Base-by-base conservation (phyloP, 169 alveolate genomes). In the Plasmodium gallinaceum region DNA sequence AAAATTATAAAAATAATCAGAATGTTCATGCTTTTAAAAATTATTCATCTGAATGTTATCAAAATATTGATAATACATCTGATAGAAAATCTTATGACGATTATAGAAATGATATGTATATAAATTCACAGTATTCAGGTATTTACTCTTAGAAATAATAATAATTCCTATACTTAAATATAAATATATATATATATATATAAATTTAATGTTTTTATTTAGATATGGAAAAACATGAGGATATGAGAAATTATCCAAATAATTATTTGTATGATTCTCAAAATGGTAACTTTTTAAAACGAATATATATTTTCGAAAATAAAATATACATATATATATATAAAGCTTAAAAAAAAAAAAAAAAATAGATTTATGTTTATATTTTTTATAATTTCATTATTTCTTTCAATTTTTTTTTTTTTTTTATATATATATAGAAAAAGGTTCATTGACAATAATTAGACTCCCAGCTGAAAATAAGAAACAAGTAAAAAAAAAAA, bases 401-500 rank as follows among this genome's bases (percentile, higher is more conserved):
- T n/a, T 51, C n/a, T 51, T n/a, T 52, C 20, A n/a, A 52, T 52
- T 52, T 52, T 52, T 52, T n/a, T 9, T 48, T 12, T 48, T 12
- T 48, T 48, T 48, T 1, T 10, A 5, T 52, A 16, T 24, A 16
- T n/a, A 9, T 51, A 24, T 72, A 80, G 80, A 80, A n/a, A 80
- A 80, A 57, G 90, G 61, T 18, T 80, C 90, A 8, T 80, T 80
- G 58, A 80, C 90, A 39, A 66, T 80, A 43, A 80, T 80, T 16
- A 42, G 90, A 66, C 72, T 80, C 4, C 83, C 90, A 66, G 83
- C 90, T 10, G 90, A 80, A 51, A 80, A 68, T 37, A 80, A 80
- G 48, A 80, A 80, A 68, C 80, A 80, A 80, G 90, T 80, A 80
- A 80, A 80, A 54, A 80, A 80, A 80, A 80, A 80, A 66, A 80